phyloP scores from a whole-genome alignment of 73 alveolate genomes.

The Paraurostyla sp. region DNA sequence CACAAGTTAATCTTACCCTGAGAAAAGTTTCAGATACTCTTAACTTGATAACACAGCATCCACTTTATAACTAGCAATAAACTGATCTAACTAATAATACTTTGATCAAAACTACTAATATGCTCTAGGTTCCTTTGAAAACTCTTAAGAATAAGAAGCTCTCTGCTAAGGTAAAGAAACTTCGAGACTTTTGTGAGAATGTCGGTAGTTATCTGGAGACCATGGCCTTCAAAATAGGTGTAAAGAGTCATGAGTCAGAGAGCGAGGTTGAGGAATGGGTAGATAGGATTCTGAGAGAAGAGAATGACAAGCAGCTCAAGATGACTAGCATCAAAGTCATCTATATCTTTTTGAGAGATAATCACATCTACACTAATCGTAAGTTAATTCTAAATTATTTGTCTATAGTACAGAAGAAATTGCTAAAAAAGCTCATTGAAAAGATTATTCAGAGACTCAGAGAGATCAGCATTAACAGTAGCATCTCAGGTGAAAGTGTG shows the following conservation, averaged over 20 bases:
- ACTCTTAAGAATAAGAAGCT: conserved; percentile 15
- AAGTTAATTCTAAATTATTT: background rate
- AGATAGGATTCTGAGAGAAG: background rate
- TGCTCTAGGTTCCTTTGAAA: conserved; percentile 16
- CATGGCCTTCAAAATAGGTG: conserved; percentile 2
- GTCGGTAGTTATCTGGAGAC: background rate
- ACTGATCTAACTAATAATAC: background rate
- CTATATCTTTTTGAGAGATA: background rate
- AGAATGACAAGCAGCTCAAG: background rate
- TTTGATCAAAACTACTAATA: too few species aligned
- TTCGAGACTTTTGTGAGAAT: background rate
- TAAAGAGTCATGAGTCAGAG: background rate
- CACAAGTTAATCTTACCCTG: background rate
- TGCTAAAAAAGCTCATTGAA: conserved; percentile 18
- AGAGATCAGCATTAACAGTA: background rate
- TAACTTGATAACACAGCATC: background rate
- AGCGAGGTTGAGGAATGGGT: background rate
- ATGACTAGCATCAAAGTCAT: conserved; percentile 13
- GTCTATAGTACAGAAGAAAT: background rate
- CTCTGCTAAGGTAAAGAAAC: background rate
- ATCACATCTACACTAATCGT: conserved; percentile 1
- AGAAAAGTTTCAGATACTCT: background rate
- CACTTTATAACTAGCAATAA: background rate
- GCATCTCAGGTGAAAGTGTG: background rate
- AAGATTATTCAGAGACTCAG: background rate